Evolutionary conservation across 768 basidiomycete species (phyloP).

Genomic region (Russula brevipes): DNA sequence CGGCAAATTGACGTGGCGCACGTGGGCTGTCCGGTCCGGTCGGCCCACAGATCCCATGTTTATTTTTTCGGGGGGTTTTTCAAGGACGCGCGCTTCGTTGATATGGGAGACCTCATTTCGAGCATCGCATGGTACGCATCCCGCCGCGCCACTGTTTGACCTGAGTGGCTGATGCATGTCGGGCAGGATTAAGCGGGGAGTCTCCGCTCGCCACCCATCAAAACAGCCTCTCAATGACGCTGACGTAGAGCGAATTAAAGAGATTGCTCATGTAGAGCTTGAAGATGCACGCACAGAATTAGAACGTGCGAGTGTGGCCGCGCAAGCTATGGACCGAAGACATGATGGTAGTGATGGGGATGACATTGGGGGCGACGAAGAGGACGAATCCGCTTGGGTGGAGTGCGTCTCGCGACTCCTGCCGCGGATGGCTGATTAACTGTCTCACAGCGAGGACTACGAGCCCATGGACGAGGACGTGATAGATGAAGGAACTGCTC

Average conservation of each 20-base stretch:
- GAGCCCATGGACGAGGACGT: slow-evolving; percentile 56
- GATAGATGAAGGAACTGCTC: slow-evolving; percentile 34
- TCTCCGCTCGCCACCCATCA: slow-evolving; percentile 64
- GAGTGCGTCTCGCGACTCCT: slow-evolving; percentile 58
- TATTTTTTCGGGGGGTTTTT: too few species aligned
- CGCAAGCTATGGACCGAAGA: slow-evolving; percentile 62
- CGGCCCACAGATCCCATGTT: neutral
- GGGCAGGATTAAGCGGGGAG: slow-evolving; percentile 72
- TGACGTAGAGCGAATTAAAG: slow-evolving; percentile 85
- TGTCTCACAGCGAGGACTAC: slow-evolving; percentile 40
- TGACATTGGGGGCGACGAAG: slow-evolving; percentile 45
- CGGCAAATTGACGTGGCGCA: too few species aligned
- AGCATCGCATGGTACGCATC: slow-evolving; percentile 9
- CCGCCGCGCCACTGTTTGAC: neutral
- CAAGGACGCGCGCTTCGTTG: neutral
- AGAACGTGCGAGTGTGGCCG: slow-evolving; percentile 73
- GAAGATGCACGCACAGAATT: slow-evolving; percentile 87
- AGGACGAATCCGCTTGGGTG: slow-evolving; percentile 63
- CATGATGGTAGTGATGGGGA: slow-evolving; percentile 63
- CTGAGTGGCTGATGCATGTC: slow-evolving; percentile 11
- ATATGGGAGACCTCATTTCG: slow-evolving; percentile 21
- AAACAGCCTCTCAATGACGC: slow-evolving; percentile 89
- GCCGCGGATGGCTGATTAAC: slow-evolving; percentile 33
- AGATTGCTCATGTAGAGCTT: slow-evolving; percentile 79
- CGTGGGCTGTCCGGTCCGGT: too few species aligned